Base-by-base conservation (phyloP, 1,139 yeast genomes). In the Diutina catenulata region DNA sequence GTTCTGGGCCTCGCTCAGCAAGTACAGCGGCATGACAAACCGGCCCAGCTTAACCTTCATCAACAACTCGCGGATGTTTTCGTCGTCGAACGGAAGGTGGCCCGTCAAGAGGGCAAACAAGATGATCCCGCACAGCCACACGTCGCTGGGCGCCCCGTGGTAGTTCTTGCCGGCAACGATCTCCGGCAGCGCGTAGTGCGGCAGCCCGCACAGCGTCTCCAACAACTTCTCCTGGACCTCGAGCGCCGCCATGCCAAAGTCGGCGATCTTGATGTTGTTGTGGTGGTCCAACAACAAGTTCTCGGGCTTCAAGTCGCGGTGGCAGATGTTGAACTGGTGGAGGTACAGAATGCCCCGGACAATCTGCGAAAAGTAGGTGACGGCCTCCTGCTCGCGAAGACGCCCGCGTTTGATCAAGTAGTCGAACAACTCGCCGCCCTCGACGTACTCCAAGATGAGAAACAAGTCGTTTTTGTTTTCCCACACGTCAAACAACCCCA, bases 191-290 rank as follows among this genome's bases (percentile, higher is more conserved):
- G 98, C 98, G 59, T 91, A 91, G 59, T 93, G 98, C 18, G 98
- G 98, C 18, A 96, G 86, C 1, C 99, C 99, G 60, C 99, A 91
- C 24, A 94, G 80, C 1, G 98, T 91, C 56, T 91, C 96, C 41
- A 93, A 67, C 52, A 91, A 62, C 49, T 82, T 74, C 49, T 81
- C 94, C 41, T 76, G 74, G 29, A 94, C 80, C 57, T 91, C 98
- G 37, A 91, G 64, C 2, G 98, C 98, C n/a, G 99, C 98, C 98
- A 91, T 93, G 29, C 99, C 99, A 56, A 91, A 91, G 60, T 91
- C 99, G 13, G 99, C 98, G 48, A 91, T 88, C 56, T 91, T 91
- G 57, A 91, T 87, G 56, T 84, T 87, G 46, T 80, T 76, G 55
- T 84, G 74, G 55, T 81, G 80, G 60, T 93, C 98, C 37, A 91